Evolutionary conservation across 306 rosid genomes (phyloP).

Genomic region (Elaeagnus macrophylla): DNA sequence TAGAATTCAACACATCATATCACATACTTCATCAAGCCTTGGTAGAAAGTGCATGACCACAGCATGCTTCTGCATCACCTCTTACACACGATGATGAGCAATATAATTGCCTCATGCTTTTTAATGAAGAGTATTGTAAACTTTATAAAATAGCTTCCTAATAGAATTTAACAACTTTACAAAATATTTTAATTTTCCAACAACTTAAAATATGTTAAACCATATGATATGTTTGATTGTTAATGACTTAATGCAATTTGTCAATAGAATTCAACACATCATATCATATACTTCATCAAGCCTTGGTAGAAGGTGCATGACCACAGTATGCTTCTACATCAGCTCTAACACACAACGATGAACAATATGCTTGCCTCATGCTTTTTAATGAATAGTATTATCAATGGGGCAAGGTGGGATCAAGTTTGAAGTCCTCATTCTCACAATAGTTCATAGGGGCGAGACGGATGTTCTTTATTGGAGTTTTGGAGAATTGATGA

Average conservation of each 20-base stretch:
- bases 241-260: no score
- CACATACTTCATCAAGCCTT: constrained; percentile 69
- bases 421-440: no score
- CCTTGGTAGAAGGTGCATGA: constrained; percentile 95
- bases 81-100: constrained; percentile 49
- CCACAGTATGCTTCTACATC: constrained; percentile 68
- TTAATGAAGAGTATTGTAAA: constrained; percentile 68
- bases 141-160: no score
- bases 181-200: no score
- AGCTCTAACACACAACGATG: constrained; percentile 46
- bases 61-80: constrained; percentile 63
- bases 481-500: no score
- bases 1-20: not conserved
- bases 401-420: no score
- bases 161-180: no score
- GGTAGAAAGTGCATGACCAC: constrained; percentile 93
- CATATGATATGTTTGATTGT: not conserved
- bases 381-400: constrained; percentile 67
- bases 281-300: constrained; percentile 51
- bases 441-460: no score
- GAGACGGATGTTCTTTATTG: no score
- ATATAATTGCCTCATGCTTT: constrained; percentile 84
- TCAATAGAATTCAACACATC: not conserved
- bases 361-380: constrained; percentile 85
- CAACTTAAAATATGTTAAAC: not conserved